Base-by-base conservation (phyloP, 495 filamentous ascomycete genomes). In the Daldinia vernicosa region DNA sequence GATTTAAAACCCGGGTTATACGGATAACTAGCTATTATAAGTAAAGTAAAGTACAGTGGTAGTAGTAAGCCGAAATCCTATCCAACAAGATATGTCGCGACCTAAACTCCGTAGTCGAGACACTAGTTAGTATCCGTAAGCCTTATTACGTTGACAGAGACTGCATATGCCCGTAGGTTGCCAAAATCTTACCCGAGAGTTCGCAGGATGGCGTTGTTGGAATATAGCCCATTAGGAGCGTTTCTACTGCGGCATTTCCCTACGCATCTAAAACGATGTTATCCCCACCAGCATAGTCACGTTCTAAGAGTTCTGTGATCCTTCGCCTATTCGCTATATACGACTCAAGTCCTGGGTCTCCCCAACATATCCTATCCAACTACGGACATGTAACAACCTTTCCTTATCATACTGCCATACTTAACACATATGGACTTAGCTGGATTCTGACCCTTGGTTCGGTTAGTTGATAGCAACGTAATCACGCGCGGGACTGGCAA, bases 161-260 rank as follows among this genome's bases (percentile, higher is more conserved):
- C 17, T 45, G n/a, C n/a, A n/a, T n/a, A 45, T 19, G 8, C 6
- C 50, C 50, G 11, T 30, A 6, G 17, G 45, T 26, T 50, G 3
- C 45, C 22, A 50, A 50, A 53, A 30, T 27, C 51, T 53, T 53
- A 30, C 26, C 24, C 26, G 51, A 17, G 14, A 17, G 28, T 14
- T n/a, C 24, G 14, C 11, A 53, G 27, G 51, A 53, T 27, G 51
- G n/a, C 51, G 7, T 22, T 24, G n/a, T 47, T 45, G 7, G 54
- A 39, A 57, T 35, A 12, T 53, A 53, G 12, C 6, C 50, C 15
- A 30, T 26, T 15, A 7, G 24, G 50, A 27, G 26, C 22, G 28
- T 53, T 17, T 53, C 51, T 53, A 6, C 17, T 19, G 51, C 51
- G 51, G 51, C n/a, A 30, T 53, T 53, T 53, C 14, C 6, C 51